These are phyloP conservation scores for Cryptococcus sp. DNA, from an alignment of 1,284 basidiomycete species.

Conservation along the genomic window DNA sequence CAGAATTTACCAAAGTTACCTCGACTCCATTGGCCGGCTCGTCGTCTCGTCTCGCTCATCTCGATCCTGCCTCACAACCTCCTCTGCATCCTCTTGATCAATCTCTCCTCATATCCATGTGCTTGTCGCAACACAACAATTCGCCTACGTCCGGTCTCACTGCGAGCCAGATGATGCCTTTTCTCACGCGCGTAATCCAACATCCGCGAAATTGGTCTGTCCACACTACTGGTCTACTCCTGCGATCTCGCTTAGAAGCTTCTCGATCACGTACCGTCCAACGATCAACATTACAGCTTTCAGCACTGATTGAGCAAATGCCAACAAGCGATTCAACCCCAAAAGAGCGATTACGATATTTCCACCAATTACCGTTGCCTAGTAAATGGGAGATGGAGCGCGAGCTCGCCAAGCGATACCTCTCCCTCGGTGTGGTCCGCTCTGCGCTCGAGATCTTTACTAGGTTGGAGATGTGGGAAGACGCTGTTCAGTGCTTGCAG, in stretches of 20 bases:
- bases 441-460: constrained; percentile 90
- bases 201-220: constrained; percentile 91
- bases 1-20: constrained; percentile 68
- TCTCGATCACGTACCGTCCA: constrained; percentile 85
- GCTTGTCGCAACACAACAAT: constrained; percentile 83
- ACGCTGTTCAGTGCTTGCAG: constrained; percentile 82
- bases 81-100: constrained; percentile 87
- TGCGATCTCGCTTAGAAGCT: constrained; percentile 84
- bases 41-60: constrained; percentile 57
- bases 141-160: constrained; percentile 85
- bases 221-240: constrained; percentile 88
- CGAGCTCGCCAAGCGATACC: constrained; percentile 79
- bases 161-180: constrained; percentile 83
- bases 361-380: constrained; percentile 76
- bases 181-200: constrained; percentile 78
- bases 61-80: constrained; percentile 83
- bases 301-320: constrained; percentile 93
- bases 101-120: constrained; percentile 82
- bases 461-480: constrained; percentile 94
- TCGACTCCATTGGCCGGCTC: constrained; percentile 28
- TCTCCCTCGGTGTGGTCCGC: constrained; percentile 78
- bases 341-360: constrained; percentile 72
- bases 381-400: constrained; percentile 88
- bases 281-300: constrained; percentile 81
- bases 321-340: constrained; percentile 67